Evolutionary conservation across 495 filamentous ascomycete species (phyloP), one percentile per base, ranked within the genome.

Genomic region (Penicillium fimorum): DNA sequence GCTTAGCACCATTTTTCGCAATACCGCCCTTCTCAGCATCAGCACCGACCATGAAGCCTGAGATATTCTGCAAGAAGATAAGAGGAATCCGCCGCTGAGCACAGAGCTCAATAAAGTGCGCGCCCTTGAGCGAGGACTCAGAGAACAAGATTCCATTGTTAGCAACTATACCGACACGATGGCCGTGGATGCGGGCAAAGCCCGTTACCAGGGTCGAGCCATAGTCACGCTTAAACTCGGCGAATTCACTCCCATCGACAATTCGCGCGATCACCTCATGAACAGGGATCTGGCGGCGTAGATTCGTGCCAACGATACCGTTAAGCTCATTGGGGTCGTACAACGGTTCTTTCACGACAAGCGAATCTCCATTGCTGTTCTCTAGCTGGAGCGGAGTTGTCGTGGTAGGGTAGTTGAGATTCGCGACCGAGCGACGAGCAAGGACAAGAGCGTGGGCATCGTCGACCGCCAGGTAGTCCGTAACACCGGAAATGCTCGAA

Each of bases 141-240:
- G 90, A 93, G 81, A 97, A 96, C n/a, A 98, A 79, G 61, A 97
- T 96, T 48, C 95, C 95, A 66, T 97, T 96, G 78, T 97, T 97
- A 48, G 92, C 94, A 5, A 98, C 76, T 58, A 98, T 96, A 47
- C 94, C 94, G 17, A 98, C 89, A 40, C 84, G 89, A 54, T 96
- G 88, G 30, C 91, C 90, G 71, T 96, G 89, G 65, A 97, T 97
- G 56, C 77, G 78, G 1, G 89, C 92, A 68, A 97, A 98, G 25
- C 94, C 93, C 0, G 94, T 97, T 3, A 97, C 89, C 3, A 98
- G 84, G 0, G 91, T 96, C 3, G 82, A 82, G 40, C 94, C 94
- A 73, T 95, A 98, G 71, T 89, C 84, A 38, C 87, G 85, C 73
- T 98, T 98, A 79, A 97, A 98, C 70, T 97, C 95, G 37, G 90